Evolutionary conservation across 495 filamentous ascomycete species (phyloP), one percentile per base, ranked within the genome.

Genomic region (Neurospora discreta): DNA sequence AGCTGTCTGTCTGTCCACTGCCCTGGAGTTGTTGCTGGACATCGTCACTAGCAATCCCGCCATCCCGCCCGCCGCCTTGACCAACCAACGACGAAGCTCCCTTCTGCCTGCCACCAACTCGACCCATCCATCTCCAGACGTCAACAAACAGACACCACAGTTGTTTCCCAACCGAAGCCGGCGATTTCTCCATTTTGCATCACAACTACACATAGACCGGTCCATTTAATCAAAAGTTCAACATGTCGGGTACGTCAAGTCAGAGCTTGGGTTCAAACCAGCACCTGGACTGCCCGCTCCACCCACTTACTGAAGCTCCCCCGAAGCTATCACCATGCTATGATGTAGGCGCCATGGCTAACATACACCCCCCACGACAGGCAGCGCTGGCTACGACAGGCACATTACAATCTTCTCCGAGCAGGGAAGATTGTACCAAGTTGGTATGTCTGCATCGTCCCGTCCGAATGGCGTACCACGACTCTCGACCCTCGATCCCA

Each of bases 351-450:
- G 65, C 39, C 71, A 68, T 72, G 39, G 76, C 77, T 80, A 69
- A 79, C 74, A 74, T 65, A 65, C 15, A 7, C 15, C 52, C 43
- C 23, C 68, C 15, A 46, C 60, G 74, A 81, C 78, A 97, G 94
- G 93, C 85, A 96, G 92, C 86, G 93, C 95, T 80, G 94, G 92
- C 74, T 98, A 94, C 85, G 95, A 99, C 83, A 88, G 95, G 86
- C 95, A 99, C 81, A 98, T 99, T 77, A 99, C 95, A 78, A 98
- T 99, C 89, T 99, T 99, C 87, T 98, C 96, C 46, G 95, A 99
- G 82, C 93, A 97, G 81, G 95, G 95, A 78, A 89, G 95, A 82
- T 85, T 99, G 81, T 99, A 98, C 83, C 95, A 99, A 97, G 95
- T 99, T 80, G 95, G 96, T 99, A 87, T 77, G 94, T 91, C 33